Evolutionary conservation across 768 basidiomycete genomes (phyloP), one percentile per base, ranked within the genome.

Genomic region (Tephrocybe sp.): DNA sequence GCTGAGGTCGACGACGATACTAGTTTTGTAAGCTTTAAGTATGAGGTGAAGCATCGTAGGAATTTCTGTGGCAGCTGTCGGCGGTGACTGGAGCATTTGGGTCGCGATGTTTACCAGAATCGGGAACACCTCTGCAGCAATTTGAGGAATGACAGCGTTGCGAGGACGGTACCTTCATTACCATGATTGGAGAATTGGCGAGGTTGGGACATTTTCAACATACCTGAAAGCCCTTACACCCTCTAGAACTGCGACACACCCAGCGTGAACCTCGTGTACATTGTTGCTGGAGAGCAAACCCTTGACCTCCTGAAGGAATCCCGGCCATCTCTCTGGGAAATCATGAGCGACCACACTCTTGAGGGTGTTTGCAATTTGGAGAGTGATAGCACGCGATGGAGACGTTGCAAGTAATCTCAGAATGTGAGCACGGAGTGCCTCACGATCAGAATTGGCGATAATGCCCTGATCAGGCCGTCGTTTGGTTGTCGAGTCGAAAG

Each of bases 41-140:
- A 94, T 88, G 44, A 91, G 76, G 59, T 94, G 91, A 24, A 94
- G 74, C 74, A 94, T 85, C 1, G 83, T 78, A 1, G 91, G 91
- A 44, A 88, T 85, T 50, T 92, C 91, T 41, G 84, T 81, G 10
- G 78, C 72, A n/a, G 72, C 70, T 29, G 71, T 75, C 3, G 84
- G 84, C 0, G 82, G 82, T 8, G 79, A 75, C 37, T 78, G 72
- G 40, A 91, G 69, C 70, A 94, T 80, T 55, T 82, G 75, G 0
- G 75, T 71, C 15, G 86, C 91, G 55, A 94, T 82, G n/a, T 70
- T 72, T 41, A 87, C 87, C 36, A 94, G 77, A 15, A 76, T 80
- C 1, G 88, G 91, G 68, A 94, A 88, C 38, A 90, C 72, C 41
- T 79, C 71, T 18, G 72, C 68, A 18, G 85, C 74, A 55, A 94